These are phyloP conservation scores for Ocimum tenuiflorum DNA, from an alignment of 257 asterid genomes.

Conservation along the genomic window DNA sequence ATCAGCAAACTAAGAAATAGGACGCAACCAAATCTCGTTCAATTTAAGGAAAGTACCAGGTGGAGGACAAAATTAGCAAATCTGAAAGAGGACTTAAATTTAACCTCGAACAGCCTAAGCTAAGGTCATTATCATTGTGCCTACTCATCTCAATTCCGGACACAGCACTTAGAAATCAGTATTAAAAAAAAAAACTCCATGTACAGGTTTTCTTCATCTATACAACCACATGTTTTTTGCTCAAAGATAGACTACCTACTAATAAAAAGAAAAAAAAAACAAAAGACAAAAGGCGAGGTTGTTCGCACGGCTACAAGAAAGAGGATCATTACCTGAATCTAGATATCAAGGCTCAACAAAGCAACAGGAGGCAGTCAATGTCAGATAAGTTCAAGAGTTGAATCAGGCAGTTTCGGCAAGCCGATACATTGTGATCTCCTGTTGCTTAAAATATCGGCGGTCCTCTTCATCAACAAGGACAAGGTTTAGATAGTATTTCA, in stretches of 20 bases:
- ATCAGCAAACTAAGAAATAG: not conserved
- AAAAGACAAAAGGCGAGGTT: conserved; percentile 8
- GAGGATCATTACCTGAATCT: no score
- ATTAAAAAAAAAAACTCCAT: conserved; percentile 17
- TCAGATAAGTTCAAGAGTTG: conserved; percentile 8
- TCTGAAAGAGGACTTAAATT: not conserved
- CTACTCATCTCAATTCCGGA: not conserved
- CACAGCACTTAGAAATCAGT: conserved; percentile 12
- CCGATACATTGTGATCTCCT: conserved; percentile 82
- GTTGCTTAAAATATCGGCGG: conserved; percentile 93
- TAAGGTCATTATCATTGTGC: not conserved
- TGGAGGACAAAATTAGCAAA: not conserved
- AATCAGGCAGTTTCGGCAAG: conserved; percentile 54
- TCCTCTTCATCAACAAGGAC: conserved; percentile 98
- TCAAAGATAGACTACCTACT: conserved; percentile 1
- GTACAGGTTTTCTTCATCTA: conserved; percentile 27
- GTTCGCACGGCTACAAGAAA: no score
- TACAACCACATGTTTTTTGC: conserved; percentile 21
- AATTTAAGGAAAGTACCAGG: no score
- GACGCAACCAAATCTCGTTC: not conserved
- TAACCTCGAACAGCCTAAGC: not conserved
- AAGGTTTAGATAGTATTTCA: conserved; percentile 89
- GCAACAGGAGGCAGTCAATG: conserved; percentile 12
- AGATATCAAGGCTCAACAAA: conserved; percentile 6
- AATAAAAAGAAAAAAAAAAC: not conserved